phyloP scores from a whole-genome alignment of 129 eudicot genomes.

The Oenanthe sinensis region DNA sequence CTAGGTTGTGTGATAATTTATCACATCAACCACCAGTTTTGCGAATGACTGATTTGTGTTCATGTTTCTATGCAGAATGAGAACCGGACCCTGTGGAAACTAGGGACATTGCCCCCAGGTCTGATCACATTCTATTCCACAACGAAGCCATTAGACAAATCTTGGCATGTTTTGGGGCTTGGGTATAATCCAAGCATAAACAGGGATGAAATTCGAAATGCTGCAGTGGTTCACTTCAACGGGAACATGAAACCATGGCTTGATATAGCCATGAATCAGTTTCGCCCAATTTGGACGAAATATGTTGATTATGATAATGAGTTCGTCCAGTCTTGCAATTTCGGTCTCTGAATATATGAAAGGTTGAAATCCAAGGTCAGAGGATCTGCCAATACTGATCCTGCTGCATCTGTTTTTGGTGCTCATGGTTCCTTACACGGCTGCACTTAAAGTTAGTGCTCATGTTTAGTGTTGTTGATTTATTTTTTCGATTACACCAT shows the following conservation, averaged over 20 bases:
- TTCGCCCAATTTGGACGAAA: conserved; percentile 19
- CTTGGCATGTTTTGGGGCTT: conserved; percentile 24
- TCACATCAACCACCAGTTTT: background rate
- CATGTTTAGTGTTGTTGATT: conserved; percentile 18
- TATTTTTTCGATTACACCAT: conserved; percentile 25
- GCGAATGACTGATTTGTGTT: background rate
- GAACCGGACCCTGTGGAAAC: conserved; percentile 12
- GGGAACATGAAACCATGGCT: conserved; percentile 26
- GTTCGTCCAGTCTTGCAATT: conserved; percentile 21
- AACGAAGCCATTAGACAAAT: conserved; percentile 18
- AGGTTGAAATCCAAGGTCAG: conserved; percentile 16
- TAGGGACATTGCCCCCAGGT: conserved; percentile 18
- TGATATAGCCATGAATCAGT: conserved; percentile 22
- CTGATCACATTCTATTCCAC: conserved; percentile 17
- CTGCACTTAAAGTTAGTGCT: conserved; percentile 35
- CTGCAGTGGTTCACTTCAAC: conserved; percentile 18
- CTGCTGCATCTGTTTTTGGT: conserved; percentile 23
- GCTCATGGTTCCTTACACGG: conserved; percentile 5
- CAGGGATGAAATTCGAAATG: conserved; percentile 16
- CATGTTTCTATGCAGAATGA: conserved; percentile 25
- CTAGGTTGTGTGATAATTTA: background rate
- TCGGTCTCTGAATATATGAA: conserved; percentile 17
- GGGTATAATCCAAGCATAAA: conserved; percentile 22
- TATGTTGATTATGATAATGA: conserved; percentile 21
- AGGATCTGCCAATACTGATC: conserved; percentile 26